These are phyloP conservation scores for Spizellomyces sp. DNA, from an alignment of 192 early-diverging fungal species.

Conservation along the genomic window DNA sequence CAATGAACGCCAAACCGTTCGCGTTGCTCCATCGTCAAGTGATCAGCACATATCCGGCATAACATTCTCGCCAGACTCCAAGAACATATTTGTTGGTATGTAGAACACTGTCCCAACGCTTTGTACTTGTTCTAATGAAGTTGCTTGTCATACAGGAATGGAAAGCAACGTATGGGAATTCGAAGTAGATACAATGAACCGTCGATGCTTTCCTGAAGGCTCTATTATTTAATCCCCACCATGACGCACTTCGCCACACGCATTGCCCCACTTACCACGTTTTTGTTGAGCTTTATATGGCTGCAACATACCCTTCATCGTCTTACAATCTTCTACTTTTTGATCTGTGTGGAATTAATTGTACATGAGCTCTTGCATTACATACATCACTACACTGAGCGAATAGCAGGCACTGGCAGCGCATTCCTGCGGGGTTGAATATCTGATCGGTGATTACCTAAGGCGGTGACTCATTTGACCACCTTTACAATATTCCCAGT, in stretches of 20 bases:
- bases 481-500: no score
- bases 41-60: conserved; percentile 89
- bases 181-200: conserved; percentile 73
- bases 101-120: background rate
- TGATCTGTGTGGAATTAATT: no score
- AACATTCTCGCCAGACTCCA: conserved; percentile 79
- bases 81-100: conserved; percentile 86
- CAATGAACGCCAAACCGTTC: conserved; percentile 76
- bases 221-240: conserved; percentile 62
- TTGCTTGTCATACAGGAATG: conserved; percentile 53
- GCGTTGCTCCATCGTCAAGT: conserved; percentile 63
- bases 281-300: no score
- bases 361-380: no score
- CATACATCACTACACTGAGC: no score
- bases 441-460: no score
- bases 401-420: no score
- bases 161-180: conserved; percentile 84
- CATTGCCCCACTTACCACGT: no score
- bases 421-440: no score
- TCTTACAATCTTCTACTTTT: no score
- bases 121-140: background rate
- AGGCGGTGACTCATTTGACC: no score
- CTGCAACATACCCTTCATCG: no score
- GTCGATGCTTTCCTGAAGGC: conserved; percentile 81
- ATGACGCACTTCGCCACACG: background rate